These are phyloP conservation scores for Ilex asprella DNA, from an alignment of 257 asterid species.

Conservation along the genomic window DNA sequence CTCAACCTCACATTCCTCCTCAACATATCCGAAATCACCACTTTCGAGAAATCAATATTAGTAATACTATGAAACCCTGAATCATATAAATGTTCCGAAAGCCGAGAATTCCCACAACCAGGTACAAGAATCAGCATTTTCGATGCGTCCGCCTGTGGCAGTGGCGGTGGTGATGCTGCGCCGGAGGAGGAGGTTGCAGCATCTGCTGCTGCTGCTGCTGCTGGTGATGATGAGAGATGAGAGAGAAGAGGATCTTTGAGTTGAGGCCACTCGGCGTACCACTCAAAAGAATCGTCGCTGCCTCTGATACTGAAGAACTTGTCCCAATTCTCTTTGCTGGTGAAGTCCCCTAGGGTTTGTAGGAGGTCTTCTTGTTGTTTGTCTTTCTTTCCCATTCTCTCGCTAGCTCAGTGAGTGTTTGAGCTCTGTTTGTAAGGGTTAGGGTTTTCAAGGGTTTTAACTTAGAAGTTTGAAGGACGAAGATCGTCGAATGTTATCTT, in stretches of 20 bases:
- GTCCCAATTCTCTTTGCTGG: conserved; percentile 91
- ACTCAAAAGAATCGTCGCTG: conserved; percentile 68
- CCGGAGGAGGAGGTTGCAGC: neutral
- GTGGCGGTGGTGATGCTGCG: neutral
- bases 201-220: neutral
- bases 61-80: conserved; percentile 57
- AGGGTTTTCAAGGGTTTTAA: too few relatives aligned
- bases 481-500: too few relatives aligned
- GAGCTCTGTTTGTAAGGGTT: too few relatives aligned
- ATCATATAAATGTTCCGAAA: conserved; percentile 82
- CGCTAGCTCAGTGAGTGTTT: neutral
- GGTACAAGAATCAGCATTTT: conserved; percentile 61
- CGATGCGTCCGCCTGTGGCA: conserved; percentile 5
- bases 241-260: conserved; percentile 36
- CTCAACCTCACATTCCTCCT: conserved; percentile 63
- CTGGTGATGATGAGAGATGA: conserved; percentile 21
- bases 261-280: conserved; percentile 93
- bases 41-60: conserved; percentile 86
- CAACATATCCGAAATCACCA: conserved; percentile 78
- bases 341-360: conserved; percentile 68
- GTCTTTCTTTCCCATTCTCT: neutral
- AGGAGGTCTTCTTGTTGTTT: conserved; percentile 43
- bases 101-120: conserved; percentile 93
- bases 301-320: conserved; percentile 73
- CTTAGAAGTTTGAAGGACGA: too few relatives aligned